Evolutionary conservation across 257 asterid species (phyloP).

Genomic region (Plantago ovata): DNA sequence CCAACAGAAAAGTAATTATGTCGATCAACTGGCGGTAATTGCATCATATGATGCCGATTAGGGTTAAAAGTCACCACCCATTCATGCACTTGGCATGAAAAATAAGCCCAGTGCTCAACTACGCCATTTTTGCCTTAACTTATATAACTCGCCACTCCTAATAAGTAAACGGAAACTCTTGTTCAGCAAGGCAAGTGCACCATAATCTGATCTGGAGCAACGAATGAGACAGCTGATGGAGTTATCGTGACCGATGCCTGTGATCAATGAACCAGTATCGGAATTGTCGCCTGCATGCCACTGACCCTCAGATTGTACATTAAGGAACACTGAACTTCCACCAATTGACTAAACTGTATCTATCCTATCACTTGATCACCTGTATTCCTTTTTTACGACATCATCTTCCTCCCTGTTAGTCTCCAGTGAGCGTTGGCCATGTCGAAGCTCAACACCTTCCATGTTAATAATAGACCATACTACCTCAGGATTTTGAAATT

Average conservation of each 20-base stretch:
- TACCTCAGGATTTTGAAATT: constrained; percentile 20
- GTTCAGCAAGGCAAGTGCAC: constrained; percentile 66
- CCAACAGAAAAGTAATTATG: constrained; percentile 67
- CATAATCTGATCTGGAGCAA: constrained; percentile 85
- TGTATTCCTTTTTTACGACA: constrained; percentile 27
- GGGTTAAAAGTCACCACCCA: constrained; percentile 99
- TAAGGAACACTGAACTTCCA: constrained; percentile 22
- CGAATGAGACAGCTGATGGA: constrained; percentile 67
- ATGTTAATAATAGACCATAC: constrained; percentile 39
- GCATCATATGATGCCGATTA: constrained; percentile 79
- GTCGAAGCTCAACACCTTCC: constrained; percentile 39
- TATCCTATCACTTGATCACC: constrained; percentile 28
- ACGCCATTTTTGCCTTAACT: constrained; percentile 55
- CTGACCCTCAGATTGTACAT: constrained; percentile 26
- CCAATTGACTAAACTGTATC: constrained; percentile 38
- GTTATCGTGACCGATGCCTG: constrained; percentile 76
- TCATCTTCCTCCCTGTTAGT: constrained; percentile 37
- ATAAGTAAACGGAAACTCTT: constrained; percentile 64
- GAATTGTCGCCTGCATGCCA: constrained; percentile 39
- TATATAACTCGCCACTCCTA: constrained; percentile 67
- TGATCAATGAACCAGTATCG: constrained; percentile 61
- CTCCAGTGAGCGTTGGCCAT: constrained; percentile 44
- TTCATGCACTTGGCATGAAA: constrained; percentile 86
- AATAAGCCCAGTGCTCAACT: constrained; percentile 93
- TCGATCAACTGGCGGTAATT: constrained; percentile 64